phyloP scores from a whole-genome alignment of 2,329 filamentous ascomycete species.

The Penicillium vulpinum region DNA sequence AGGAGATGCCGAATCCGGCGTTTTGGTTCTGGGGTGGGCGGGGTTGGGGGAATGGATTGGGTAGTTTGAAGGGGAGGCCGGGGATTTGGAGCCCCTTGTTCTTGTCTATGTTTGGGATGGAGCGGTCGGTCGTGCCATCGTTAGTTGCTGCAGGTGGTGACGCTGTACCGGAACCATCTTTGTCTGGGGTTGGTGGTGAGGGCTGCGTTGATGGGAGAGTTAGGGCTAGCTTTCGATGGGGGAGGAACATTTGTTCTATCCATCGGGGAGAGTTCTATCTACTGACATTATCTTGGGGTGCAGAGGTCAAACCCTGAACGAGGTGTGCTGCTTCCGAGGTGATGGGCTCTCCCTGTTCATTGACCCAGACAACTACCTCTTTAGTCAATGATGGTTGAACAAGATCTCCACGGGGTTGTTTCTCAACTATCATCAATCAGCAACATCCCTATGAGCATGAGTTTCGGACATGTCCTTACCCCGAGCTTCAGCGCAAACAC shows the following conservation, averaged over 20 bases:
- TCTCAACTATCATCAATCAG: slow-evolving; percentile 14
- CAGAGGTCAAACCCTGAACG: slow-evolving; percentile 6
- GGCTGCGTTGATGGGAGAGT: neutral
- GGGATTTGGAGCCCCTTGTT: neutral
- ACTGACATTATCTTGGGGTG: slow-evolving; percentile 19
- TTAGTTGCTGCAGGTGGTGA: neutral
- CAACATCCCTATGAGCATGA: slow-evolving; percentile 8
- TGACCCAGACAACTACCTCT: slow-evolving; percentile 60
- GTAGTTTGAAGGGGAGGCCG: slow-evolving; percentile 31
- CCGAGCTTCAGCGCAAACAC: slow-evolving; percentile 23
- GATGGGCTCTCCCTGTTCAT: slow-evolving; percentile 57
- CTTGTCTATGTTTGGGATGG: neutral
- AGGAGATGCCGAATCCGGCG: slow-evolving; percentile 52
- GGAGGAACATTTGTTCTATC: neutral
- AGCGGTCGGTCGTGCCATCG: neutral
- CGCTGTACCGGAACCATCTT: neutral
- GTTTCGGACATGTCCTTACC: slow-evolving; percentile 18
- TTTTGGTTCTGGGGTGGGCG: slow-evolving; percentile 11
- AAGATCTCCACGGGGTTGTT: slow-evolving; percentile 27
- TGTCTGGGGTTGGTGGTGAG: neutral
- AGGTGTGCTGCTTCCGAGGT: slow-evolving; percentile 40
- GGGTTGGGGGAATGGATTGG: neutral
- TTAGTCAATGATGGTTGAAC: slow-evolving; percentile 44
- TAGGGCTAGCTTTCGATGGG: neutral
- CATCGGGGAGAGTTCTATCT: neutral